phyloP scores from a whole-genome alignment of 2,329 filamentous ascomycete species.

The Diaporthe eres region DNA sequence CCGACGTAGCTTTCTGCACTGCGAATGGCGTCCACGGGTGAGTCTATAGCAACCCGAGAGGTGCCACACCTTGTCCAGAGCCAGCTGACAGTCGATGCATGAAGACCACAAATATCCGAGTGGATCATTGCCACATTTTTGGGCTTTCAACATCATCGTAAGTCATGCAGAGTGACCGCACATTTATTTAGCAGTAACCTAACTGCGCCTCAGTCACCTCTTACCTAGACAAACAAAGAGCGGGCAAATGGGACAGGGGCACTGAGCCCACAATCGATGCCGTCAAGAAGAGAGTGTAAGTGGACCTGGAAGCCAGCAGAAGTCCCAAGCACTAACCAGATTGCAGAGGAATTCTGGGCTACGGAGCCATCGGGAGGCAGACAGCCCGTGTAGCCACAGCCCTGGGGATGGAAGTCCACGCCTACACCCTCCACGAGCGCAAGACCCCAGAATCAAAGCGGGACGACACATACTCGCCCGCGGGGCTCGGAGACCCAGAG shows the following conservation, averaged over 20 bases:
- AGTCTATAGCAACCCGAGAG: slow-evolving; percentile 42
- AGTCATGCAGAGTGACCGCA: slow-evolving; percentile 42
- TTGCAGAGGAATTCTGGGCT: slow-evolving; percentile 65
- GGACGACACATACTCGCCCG: slow-evolving; percentile 77
- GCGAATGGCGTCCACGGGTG: slow-evolving; percentile 72
- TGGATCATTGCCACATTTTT: slow-evolving; percentile 69
- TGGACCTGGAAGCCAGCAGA: not conserved
- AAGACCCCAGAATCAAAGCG: slow-evolving; percentile 73
- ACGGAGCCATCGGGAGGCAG: slow-evolving; percentile 68
- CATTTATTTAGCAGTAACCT: not conserved
- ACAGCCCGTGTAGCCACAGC: slow-evolving; percentile 70
- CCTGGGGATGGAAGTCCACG: slow-evolving; percentile 80
- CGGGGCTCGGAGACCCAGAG: slow-evolving; percentile 71
- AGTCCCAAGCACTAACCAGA: not conserved
- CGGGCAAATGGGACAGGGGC: slow-evolving; percentile 59
- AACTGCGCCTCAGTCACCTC: slow-evolving; percentile 55
- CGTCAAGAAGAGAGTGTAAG: slow-evolving; percentile 65
- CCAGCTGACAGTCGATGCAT: not conserved
- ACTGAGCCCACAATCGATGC: slow-evolving; percentile 56
- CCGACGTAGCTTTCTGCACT: slow-evolving; percentile 65
- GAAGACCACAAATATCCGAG: slow-evolving; percentile 69
- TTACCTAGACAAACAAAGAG: slow-evolving; percentile 60
- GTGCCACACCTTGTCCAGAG: not conserved
- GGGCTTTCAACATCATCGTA: slow-evolving; percentile 62
- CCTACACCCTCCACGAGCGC: slow-evolving; percentile 81